A percentile compares a stretch with the other conserved stretches of the same genome.
phyloP scores from a whole-genome alignment of 2,329 filamentous ascomycete genomes.

The Fusarium xylarioides region DNA sequence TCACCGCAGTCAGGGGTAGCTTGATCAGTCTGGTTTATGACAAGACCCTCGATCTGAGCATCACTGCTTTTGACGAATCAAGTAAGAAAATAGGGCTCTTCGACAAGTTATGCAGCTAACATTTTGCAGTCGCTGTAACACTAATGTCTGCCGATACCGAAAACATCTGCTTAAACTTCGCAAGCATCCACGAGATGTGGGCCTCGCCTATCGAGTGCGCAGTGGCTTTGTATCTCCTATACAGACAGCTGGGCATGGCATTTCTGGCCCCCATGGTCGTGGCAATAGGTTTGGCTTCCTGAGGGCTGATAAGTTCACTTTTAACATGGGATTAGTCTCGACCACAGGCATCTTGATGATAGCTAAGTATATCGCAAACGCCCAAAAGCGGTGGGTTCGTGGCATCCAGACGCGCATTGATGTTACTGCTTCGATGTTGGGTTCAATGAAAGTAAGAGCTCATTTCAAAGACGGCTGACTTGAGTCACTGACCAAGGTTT shows the following conservation, averaged over 20 bases:
- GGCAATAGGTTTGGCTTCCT: background rate
- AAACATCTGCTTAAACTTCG: slow-evolving; percentile 7
- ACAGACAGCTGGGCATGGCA: slow-evolving; percentile 12
- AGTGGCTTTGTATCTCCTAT: slow-evolving; percentile 12
- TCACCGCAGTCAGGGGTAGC: slow-evolving; percentile 4
- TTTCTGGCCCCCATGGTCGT: slow-evolving; percentile 6
- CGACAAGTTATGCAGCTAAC: background rate
- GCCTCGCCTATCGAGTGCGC: slow-evolving; percentile 15
- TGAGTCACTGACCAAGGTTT: background rate
- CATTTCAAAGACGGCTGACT: rapidly evolving
- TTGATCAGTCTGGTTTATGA: slow-evolving; percentile 7
- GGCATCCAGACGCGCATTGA: slow-evolving; percentile 22
- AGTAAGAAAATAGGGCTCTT: background rate
- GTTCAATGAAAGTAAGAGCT: slow-evolving; percentile 15
- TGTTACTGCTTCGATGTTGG: slow-evolving; percentile 16
- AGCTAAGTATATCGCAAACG: slow-evolving; percentile 13
- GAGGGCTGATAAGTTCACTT: rapidly evolving
- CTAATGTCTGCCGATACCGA: slow-evolving; percentile 23
- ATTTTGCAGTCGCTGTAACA: background rate
- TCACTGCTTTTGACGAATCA: slow-evolving; percentile 16
- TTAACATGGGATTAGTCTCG: background rate
- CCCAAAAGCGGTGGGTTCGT: slow-evolving; percentile 17
- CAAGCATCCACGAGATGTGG: slow-evolving; percentile 19
- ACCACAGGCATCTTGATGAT: slow-evolving; percentile 9
- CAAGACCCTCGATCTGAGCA: slow-evolving; percentile 15